A percentile compares a stretch with the other conserved stretches of the same genome.
These are phyloP conservation scores for Groenewaldozyma auringiensis DNA, from an alignment of 1,139 yeast genomes.

Conservation along the genomic window DNA sequence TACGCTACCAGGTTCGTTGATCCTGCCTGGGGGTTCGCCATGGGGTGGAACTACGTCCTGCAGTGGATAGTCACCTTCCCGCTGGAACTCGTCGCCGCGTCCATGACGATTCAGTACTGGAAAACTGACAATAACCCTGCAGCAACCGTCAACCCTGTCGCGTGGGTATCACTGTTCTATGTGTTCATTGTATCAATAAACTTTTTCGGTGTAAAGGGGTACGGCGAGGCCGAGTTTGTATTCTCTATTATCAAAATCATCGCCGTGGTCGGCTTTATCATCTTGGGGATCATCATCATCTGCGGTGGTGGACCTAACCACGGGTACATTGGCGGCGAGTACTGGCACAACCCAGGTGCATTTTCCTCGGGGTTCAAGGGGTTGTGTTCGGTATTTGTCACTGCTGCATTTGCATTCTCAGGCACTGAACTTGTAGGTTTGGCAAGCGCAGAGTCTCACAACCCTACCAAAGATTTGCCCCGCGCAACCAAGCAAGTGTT, in stretches of 20 bases:
- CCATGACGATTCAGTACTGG: constrained; percentile 64
- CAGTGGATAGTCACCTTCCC: constrained; percentile 74
- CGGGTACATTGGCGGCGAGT: constrained; percentile 54
- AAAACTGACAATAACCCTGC: constrained; percentile 50
- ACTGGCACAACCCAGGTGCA: constrained; percentile 60
- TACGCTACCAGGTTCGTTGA: constrained; percentile 66
- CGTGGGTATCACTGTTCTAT: constrained; percentile 60
- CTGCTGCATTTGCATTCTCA: constrained; percentile 82
- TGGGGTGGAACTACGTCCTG: constrained; percentile 73
- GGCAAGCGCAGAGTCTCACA: constrained; percentile 76
- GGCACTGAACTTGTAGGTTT: constrained; percentile 78
- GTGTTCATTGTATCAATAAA: constrained; percentile 47
- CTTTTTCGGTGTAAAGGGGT: constrained; percentile 61
- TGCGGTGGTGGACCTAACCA: constrained; percentile 62
- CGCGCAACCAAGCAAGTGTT: constrained; percentile 64
- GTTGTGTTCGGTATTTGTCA: constrained; percentile 70
- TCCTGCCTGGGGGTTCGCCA: constrained; percentile 73
- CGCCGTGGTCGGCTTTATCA: constrained; percentile 56
- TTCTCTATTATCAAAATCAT: constrained; percentile 50
- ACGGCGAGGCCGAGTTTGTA: constrained; percentile 63
- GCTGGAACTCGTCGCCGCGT: constrained; percentile 67
- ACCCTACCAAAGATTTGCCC: constrained; percentile 64
- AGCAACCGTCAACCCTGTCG: constrained; percentile 44
- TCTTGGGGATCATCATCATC: constrained; percentile 52
- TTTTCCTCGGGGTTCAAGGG: constrained; percentile 68